Base-by-base conservation (phyloP, 2,329 filamentous ascomycete species). In the Talaromyces sp. region DNA sequence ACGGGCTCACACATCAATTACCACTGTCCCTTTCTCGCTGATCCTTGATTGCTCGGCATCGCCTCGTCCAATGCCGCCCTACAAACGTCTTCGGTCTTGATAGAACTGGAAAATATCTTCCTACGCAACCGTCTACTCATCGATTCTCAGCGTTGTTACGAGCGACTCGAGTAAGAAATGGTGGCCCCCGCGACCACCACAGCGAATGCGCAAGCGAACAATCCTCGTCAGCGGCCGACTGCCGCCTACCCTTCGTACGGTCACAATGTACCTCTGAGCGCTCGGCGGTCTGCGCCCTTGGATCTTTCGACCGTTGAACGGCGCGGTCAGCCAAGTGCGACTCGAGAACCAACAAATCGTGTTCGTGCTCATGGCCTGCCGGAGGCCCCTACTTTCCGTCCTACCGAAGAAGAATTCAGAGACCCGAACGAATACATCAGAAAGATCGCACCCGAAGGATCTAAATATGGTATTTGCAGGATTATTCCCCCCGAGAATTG, bases 361-460 rank as follows among this genome's bases (percentile, higher is more conserved):
- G 88, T 86, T 70, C 87, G 95, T 60, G 91, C 91, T 43, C 93
- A 96, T 78, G 92, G 89, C 50, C 84, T 99, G 48, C 86, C 90
- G 69, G 94, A 98, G 75, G 94, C 95, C 33, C 94, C 94, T 2
- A 95, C 92, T 5, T 99, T 92, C 77, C 85, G 88, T 68, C 95
- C 95, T 37, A 97, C 92, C 0, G 89, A 92, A 70, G 93, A 97
- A 71, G 93, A 99, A 77, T 99, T 95, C 84, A 92, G 90, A 73
- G 93, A 99, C 72, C 95, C 95, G 0, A 88, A 97, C 74, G 90
- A 91, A 71, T 99, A 97, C 74, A 93, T 99, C 72, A 89, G 89
- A 75, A 97, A 94, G 78, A 97, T 99, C 70, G 84, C 89, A 0
- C 88, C 92, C 1, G 93, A 97, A 75, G 95, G 92, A 27, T 87